phyloP scores from a whole-genome alignment of 2,329 filamentous ascomycete species.

The Trichothecium roseum region DNA sequence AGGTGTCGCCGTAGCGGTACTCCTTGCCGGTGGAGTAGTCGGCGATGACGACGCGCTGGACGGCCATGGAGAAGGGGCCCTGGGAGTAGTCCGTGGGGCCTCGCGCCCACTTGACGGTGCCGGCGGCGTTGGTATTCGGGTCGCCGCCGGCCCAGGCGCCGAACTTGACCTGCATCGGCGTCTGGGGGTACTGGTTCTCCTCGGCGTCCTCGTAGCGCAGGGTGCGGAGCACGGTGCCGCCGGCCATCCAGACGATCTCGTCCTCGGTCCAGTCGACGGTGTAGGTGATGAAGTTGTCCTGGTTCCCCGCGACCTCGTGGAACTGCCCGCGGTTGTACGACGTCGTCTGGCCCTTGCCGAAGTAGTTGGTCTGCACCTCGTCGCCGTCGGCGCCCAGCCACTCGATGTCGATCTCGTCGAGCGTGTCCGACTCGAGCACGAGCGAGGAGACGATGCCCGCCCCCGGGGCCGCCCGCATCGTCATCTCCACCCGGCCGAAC shows the following conservation, averaged over 20 bases:
- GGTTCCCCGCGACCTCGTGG: constrained; percentile 58
- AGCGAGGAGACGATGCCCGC: constrained; percentile 88
- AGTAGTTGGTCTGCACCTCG: constrained; percentile 94
- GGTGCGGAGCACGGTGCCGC: constrained; percentile 65
- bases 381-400: constrained; percentile 72
- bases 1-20: constrained; percentile 73
- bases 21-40: constrained; percentile 89
- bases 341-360: constrained; percentile 79
- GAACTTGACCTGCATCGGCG: constrained; percentile 89
- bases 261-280: constrained; percentile 82
- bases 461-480: constrained; percentile 77
- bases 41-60: constrained; percentile 64
- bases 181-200: constrained; percentile 76
- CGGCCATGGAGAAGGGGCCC: constrained; percentile 79
- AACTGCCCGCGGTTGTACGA: constrained; percentile 83
- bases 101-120: constrained; percentile 84
- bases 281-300: constrained; percentile 74
- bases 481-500: constrained; percentile 86
- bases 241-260: constrained; percentile 80
- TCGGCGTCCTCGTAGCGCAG: constrained; percentile 61
- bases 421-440: constrained; percentile 79
- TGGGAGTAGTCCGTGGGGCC: constrained; percentile 74
- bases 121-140: constrained; percentile 55
- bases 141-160: constrained; percentile 91
- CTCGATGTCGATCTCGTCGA: constrained; percentile 97